Evolutionary conservation across 768 basidiomycete genomes (phyloP), one percentile per base, ranked within the genome.

Genomic region (Ramaria rubella): DNA sequence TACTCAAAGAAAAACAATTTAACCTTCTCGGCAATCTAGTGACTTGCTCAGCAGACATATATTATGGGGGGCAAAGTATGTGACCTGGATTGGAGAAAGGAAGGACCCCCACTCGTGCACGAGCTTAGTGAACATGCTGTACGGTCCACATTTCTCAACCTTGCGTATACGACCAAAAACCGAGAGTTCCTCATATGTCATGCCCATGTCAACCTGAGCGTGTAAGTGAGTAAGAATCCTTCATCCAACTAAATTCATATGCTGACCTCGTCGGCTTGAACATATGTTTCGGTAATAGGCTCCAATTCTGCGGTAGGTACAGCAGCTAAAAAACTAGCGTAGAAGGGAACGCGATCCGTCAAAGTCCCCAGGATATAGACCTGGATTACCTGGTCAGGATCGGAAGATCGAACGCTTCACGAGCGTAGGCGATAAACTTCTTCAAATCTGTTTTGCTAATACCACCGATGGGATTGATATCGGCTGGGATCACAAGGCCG

Each of bases 401-500:
- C 0, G 94, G 94, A 34, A 99, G 72, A 30, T 93, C 82, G 63
- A 97, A 96, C 1, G 83, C 75, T 52, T 72, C 75, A 59, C 81
- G 74, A 1, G 92, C 94, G 62, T 86, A 94, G 0, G 83, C 85
- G 60, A 99, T 96, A 68, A 98, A 98, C 62, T 85, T 86, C 76
- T 96, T 99, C 57, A 98, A 72, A 69, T 98, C 96, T 0, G 93
- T 94, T 73, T 99, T 98, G 69, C 92, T 95, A 67, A 99, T 97
- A 0, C 89, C 91, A 2, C 96, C 96, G 59, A 99, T 99, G 2
- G 96, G 96, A 69, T 99, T 99, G 66, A 99, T 84, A 68, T 99
- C 96, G 58, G 96, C 96, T 85, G 68, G 60, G 24, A 43, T 49
- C 26, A 38, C n/a, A 11, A 26, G 40, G 8, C 15, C 17, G 23